These are phyloP conservation scores for Exophiala viscosa DNA, from an alignment of 2,329 filamentous ascomycete genomes.

Conservation along the genomic window DNA sequence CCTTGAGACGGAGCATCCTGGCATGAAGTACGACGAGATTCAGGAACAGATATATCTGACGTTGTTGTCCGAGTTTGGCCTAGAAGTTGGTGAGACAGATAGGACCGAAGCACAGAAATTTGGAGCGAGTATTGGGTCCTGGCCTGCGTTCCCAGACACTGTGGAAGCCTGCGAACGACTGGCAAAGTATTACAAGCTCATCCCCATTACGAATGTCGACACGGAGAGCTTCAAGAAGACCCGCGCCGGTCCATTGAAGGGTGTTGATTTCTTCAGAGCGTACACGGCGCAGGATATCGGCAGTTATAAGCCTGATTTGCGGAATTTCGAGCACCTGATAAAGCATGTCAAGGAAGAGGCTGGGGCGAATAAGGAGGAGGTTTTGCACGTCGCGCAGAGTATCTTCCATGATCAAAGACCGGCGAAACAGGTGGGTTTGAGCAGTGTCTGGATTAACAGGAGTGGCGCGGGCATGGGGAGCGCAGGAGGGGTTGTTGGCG, in stretches of 20 bases:
- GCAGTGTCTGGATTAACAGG: slow-evolving; percentile 63
- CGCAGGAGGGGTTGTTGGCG: not conserved
- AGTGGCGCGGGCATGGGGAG: slow-evolving; percentile 31
- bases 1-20: slow-evolving; percentile 54
- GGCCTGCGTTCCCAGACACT: slow-evolving; percentile 58
- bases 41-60: slow-evolving; percentile 35
- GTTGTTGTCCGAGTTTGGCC: slow-evolving; percentile 6
- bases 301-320: slow-evolving; percentile 63
- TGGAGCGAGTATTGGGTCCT: slow-evolving; percentile 47
- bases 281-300: slow-evolving; percentile 70
- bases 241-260: slow-evolving; percentile 48
- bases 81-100: slow-evolving; percentile 3
- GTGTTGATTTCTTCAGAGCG: slow-evolving; percentile 58
- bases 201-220: slow-evolving; percentile 58
- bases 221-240: slow-evolving; percentile 48
- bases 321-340: slow-evolving; percentile 66
- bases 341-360: slow-evolving; percentile 51
- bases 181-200: slow-evolving; percentile 51
- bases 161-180: slow-evolving; percentile 51
- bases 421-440: slow-evolving; percentile 57
- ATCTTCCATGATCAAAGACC: slow-evolving; percentile 65
- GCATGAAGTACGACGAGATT: slow-evolving; percentile 57
- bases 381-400: slow-evolving; percentile 67
- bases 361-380: slow-evolving; percentile 53
- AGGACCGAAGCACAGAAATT: slow-evolving; percentile 43